Evolutionary conservation across 2,329 filamentous ascomycete genomes (phyloP), one percentile per base, ranked within the genome.

Genomic region (Phaeosphaeriaceae sp.): DNA sequence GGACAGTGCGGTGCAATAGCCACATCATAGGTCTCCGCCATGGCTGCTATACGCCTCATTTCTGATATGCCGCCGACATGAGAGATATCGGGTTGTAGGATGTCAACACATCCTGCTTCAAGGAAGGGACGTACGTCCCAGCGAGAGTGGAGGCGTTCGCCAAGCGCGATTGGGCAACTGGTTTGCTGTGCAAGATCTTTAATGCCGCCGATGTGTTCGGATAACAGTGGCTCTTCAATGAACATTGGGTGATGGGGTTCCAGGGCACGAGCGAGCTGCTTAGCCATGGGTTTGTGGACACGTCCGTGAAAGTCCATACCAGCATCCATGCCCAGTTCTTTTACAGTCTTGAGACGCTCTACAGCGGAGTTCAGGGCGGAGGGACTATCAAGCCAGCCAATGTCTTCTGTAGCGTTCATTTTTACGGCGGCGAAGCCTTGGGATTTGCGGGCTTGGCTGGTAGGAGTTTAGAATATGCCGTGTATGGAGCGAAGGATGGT

Each of bases 271-370:
- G 86, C 87, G 2, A 92, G 79, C 59, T 92, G 88, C 59, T 89
- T 90, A 0, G 88, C 88, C 87, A 92, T 92, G n/a, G 87, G 86
- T 53, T 87, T 87, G 72, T 92, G 88, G 0, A 90, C 77, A 7
- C 88, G 83, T 3, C 89, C 89, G 66, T 92, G 89, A 70, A 92
- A 92, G 61, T 92, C 89, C 20, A 92, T 79, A 1, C 85, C 89
- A 0, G 82, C 88, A 48, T 92, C 88, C 58, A 92, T 81, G 1
- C 88, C 88, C 0, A 90, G 73, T 0, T 79, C 78, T 66, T 88
- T 90, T 8, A 92, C 88, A 0, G 81, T 77, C 58, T 86, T 85
- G 11, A 92, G 76, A 1, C 89, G 80, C 49, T 88, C 83, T 2
- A 91, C 83, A 36, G 83, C 85, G 4, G 80, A 76, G 36, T 87